Percentiles rank a stretch among this genome's conserved stretches.
These are phyloP conservation scores for Mikania micrantha DNA, from an alignment of 129 eudicot species.

Conservation along the genomic window DNA sequence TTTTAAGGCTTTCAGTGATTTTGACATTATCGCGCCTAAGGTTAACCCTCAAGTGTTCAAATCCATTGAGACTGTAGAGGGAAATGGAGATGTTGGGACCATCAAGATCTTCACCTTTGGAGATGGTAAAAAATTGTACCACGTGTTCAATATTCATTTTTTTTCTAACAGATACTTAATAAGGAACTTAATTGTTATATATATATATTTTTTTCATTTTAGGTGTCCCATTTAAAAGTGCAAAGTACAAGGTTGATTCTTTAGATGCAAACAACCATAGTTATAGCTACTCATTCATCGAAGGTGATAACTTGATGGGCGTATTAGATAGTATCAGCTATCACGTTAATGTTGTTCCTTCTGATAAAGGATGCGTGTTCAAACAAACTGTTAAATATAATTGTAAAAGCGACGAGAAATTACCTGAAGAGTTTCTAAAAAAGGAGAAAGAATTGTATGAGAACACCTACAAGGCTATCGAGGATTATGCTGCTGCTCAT, in stretches of 20 bases:
- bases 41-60: not conserved
- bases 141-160: too few relatives aligned
- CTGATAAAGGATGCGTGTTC: not conserved
- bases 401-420: not conserved
- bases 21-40: not conserved
- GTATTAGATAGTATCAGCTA: constrained; percentile 1
- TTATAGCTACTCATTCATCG: not conserved
- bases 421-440: not conserved
- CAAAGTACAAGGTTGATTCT: not conserved
- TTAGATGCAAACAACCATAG: not conserved
- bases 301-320: constrained; percentile 8
- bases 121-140: not conserved
- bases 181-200: not conserved
- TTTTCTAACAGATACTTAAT: too few relatives aligned
- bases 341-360: constrained; percentile 2
- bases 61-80: not conserved
- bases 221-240: not conserved
- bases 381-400: not conserved
- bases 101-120: not conserved
- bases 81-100: not conserved
- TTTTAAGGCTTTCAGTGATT: not conserved
- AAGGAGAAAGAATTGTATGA: not conserved
- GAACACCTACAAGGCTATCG: not conserved
- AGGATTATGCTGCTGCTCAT: not conserved
- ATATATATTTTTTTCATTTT: not conserved